Evolutionary conservation across 2,329 filamentous ascomycete species (phyloP), one percentile per base, ranked within the genome.

Genomic region (Aspergillus pseudoglaucus): DNA sequence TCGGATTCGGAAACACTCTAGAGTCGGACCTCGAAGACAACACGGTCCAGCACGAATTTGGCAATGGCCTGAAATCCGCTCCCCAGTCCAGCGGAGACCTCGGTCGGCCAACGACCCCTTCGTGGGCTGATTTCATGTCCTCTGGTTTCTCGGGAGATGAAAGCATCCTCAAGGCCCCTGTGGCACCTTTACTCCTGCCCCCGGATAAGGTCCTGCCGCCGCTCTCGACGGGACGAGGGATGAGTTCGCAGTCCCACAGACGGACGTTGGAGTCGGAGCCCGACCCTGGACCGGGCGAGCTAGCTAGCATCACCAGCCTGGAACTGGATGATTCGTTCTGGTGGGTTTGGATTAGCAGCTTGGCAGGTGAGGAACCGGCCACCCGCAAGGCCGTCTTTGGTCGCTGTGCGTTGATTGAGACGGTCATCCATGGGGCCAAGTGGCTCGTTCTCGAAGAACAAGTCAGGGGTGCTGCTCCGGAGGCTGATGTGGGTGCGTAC

Each of bases 311-410:
- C 62, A 87, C 81, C 20, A 80, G 80, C 33, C 81, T 97, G 48
- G 85, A 93, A 53, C 76, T 98, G 4, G 93, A 98, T 59, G 91
- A 97, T 65, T 86, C 90, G 1, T 98, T 98, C 68, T 98, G 93
- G 93, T 97, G 93, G 91, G 93, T 97, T 3, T 98, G 93, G 93
- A 97, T 98, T 78, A 94, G 83, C 58, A 97, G 91, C 75, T 74
- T 98, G 60, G 90, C 91, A 1, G 87, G 84, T 0, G 93, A 98
- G 61, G 93, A 98, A 71, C 87, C 90, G 0, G 70, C 83, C 0
- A 79, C 85, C 42, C 83, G 93, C 51, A 98, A 98, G 66, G 85
- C 90, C 5, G 89, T 90, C 0, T 98, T 98, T 65, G 93, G 93
- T 33, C 81, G 93, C 53, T 98, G 93, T 62, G 89, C 93, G 17